phyloP scores from a whole-genome alignment of 441 rosid species.

The Erodium moschatum region DNA sequence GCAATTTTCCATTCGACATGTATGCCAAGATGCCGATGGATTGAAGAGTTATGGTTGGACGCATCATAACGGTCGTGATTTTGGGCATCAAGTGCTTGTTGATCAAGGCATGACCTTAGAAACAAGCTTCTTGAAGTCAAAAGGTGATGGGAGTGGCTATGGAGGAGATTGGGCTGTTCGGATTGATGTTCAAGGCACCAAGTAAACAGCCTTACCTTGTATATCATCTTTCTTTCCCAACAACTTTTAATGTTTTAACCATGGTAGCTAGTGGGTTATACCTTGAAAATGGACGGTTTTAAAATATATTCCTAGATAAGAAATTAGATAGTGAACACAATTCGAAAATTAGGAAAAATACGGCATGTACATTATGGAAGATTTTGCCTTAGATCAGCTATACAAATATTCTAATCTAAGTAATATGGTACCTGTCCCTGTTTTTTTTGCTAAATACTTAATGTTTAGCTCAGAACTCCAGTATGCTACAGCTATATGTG shows the following conservation, averaged over 20 bases:
- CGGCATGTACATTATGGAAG: not conserved
- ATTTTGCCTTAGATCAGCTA: not conserved
- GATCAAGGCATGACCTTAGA: constrained; percentile 63
- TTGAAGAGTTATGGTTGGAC: constrained; percentile 77
- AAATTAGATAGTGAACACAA: not conserved
- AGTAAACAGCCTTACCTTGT: constrained; percentile 35
- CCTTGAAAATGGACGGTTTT: not conserved
- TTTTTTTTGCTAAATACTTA: too few relatives aligned
- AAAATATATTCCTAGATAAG: not conserved
- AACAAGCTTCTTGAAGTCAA: constrained; percentile 81
- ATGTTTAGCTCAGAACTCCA: too few relatives aligned
- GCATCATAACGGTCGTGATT: constrained; percentile 83
- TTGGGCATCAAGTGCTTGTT: constrained; percentile 65
- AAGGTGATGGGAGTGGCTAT: constrained; percentile 59
- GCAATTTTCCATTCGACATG: constrained; percentile 60
- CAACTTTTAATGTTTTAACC: not conserved
- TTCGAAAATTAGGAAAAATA: not conserved
- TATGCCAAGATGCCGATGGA: constrained; percentile 81
- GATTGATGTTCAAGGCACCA: constrained; percentile 42
- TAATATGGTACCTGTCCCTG: too few relatives aligned
- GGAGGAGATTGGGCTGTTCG: constrained; percentile 97
- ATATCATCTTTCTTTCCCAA: constrained; percentile 9
- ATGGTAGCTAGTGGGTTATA: not conserved
- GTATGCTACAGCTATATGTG: too few relatives aligned
- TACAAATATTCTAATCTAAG: not conserved